Evolutionary conservation across 2,329 filamentous ascomycete species (phyloP).

Genomic region (Cladophialophora exuberans): DNA sequence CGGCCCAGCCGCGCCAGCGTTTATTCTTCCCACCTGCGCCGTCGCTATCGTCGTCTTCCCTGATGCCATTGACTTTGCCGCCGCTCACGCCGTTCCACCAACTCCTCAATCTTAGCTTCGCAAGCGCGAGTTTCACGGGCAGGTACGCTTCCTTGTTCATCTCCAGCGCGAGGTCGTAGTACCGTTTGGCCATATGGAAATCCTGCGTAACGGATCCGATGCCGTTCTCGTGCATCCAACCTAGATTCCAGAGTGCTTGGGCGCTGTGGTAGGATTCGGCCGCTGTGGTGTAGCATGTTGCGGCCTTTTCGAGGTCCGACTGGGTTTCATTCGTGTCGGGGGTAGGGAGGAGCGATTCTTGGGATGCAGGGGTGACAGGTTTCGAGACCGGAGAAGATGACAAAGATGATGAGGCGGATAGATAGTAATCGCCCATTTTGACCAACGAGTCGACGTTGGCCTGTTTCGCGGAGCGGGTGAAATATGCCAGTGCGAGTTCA

Average conservation of each 20-base stretch:
- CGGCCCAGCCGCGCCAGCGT: conserved; percentile 75
- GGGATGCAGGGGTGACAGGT: too few species aligned
- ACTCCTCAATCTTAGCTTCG: conserved; percentile 82
- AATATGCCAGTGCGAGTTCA: conserved; percentile 80
- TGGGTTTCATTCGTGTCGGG: conserved; percentile 16
- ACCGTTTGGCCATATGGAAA: conserved; percentile 94
- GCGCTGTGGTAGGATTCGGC: conserved; percentile 90
- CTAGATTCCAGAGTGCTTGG: conserved; percentile 94
- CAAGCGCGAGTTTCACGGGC: conserved; percentile 82
- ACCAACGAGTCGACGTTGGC: conserved; percentile 90
- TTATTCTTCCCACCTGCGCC: conserved; percentile 61
- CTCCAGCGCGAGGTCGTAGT: conserved; percentile 89
- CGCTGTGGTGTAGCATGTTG: conserved; percentile 87
- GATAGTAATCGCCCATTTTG: conserved; percentile 98
- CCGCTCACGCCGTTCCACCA: conserved; percentile 94
- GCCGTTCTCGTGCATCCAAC: conserved; percentile 99
- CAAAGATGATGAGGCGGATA: conserved; percentile 46
- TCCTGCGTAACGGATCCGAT: conserved; percentile 83
- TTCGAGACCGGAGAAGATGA: not conserved
- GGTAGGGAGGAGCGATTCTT: not conserved
- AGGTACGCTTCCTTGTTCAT: conserved; percentile 93
- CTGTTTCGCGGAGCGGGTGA: conserved; percentile 92
- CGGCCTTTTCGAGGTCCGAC: conserved; percentile 80
- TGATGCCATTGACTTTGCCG: conserved; percentile 89
- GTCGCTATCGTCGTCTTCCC: conserved; percentile 66